Conservation (phyloP, 2,329 filamentous ascomycete species). For the Neofusicoccum parvum region DNA sequence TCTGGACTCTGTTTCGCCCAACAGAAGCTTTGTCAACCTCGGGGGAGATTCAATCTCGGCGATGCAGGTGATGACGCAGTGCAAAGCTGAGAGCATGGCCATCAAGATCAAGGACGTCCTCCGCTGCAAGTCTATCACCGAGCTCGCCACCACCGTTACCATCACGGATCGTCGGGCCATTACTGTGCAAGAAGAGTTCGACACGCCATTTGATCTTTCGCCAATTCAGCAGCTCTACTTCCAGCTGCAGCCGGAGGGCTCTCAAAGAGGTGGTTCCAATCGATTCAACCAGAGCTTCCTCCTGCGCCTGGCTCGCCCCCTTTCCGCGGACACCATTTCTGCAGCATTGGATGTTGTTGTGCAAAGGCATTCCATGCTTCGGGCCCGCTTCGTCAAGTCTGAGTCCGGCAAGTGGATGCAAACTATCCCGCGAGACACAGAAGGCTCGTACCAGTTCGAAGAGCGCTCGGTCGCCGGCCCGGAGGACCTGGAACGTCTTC, state of each 20-base stretch:
- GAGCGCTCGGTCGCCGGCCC: neutral
- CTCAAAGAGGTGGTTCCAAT: constrained; percentile 23
- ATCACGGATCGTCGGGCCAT: neutral
- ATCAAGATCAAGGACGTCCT: constrained; percentile 2
- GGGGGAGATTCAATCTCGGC: constrained; percentile 39
- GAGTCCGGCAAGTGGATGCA: constrained; percentile 34
- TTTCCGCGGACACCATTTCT: constrained; percentile 32
- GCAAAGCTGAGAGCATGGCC: constrained; percentile 1
- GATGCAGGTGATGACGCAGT: constrained; percentile 29
- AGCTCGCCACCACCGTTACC: constrained; percentile 1
- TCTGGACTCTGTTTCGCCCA: neutral
- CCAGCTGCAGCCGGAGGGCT: constrained; percentile 33
- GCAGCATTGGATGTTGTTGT: constrained; percentile 31
- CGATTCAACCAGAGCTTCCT: constrained; percentile 41
- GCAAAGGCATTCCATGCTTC: constrained; percentile 36
- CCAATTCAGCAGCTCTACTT: constrained; percentile 39
- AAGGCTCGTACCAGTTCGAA: constrained; percentile 2
- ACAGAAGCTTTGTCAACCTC: constrained; percentile 31
- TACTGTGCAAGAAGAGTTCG: constrained; percentile 29
- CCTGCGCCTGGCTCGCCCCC: constrained; percentile 31
- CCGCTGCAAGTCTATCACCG: constrained; percentile 1
- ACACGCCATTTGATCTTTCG: constrained; percentile 34
- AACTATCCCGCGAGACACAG: constrained; percentile 24
- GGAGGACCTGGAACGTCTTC: neutral
- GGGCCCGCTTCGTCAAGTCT: constrained; percentile 32